A percentile compares a stretch with the other conserved stretches of the same genome.
phyloP scores from a whole-genome alignment of 2,329 filamentous ascomycete species.

The Whalleya microplaca region DNA sequence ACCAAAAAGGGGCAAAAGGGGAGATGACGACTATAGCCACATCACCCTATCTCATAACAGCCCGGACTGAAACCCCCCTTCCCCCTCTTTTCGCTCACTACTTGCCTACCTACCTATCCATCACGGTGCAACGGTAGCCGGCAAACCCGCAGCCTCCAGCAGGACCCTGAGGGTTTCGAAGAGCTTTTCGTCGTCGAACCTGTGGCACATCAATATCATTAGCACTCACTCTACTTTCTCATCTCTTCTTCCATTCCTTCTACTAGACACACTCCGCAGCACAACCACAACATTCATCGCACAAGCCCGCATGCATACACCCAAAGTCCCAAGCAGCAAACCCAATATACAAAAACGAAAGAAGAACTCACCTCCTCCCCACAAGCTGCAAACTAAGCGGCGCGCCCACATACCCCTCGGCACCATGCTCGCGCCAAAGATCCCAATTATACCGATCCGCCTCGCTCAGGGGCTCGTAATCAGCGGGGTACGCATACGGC shows the following conservation, averaged over 20 bases:
- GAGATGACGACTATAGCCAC: too few relatives aligned
- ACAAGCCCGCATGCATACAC: not conserved
- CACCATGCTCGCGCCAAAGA: conserved; percentile 40
- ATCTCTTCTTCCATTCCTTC: not conserved
- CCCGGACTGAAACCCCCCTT: too few relatives aligned
- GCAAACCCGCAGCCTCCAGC: conserved; percentile 37
- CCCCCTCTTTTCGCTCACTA: conserved; percentile 4
- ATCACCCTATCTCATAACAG: too few relatives aligned
- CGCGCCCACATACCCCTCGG: conserved; percentile 42
- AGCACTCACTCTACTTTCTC: not conserved
- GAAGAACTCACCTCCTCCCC: conserved; percentile 29
- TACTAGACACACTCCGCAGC: not conserved
- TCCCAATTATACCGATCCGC: conserved; percentile 30
- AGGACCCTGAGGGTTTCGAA: conserved; percentile 39
- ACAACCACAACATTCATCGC: not conserved
- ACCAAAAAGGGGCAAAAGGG: too few relatives aligned
- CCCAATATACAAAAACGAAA: not conserved
- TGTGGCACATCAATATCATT: not conserved
- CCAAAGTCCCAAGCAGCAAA: too few relatives aligned
- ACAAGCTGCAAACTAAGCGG: conserved; percentile 47
- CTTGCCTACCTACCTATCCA: not conserved
- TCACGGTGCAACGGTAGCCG: conserved; percentile 13
- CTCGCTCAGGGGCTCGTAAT: conserved; percentile 26
- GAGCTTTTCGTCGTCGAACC: conserved; percentile 44
- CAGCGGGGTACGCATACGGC: conserved; percentile 22